Base-by-base conservation (phyloP, 2,329 filamentous ascomycete species). In the Colletotrichum liaoningense region DNA sequence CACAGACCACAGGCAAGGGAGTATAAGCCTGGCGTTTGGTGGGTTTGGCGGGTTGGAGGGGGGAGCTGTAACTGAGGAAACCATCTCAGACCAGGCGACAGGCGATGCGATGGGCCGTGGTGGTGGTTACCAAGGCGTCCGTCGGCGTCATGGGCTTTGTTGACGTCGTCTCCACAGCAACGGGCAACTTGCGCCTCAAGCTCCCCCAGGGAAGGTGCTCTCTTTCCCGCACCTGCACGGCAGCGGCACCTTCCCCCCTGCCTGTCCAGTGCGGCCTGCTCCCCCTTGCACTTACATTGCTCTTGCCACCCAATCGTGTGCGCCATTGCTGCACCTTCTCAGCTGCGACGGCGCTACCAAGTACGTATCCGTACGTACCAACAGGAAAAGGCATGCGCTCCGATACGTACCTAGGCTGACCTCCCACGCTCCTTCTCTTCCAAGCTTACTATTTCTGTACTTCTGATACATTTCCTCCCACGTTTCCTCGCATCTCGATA, bases 131-230 rank as follows among this genome's bases (percentile, higher is more conserved):
- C 71, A 70, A 73, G 75, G 75, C 77, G 33, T 35, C 33, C 33
- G 33, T 12, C 33, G 33, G 33, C 33, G 76, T 76, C 77, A 76
- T 77, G 56, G 76, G 69, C 75, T 67, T 75, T 82, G 80, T 81
- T 81, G 78, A 80, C 77, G 56, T 69, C 62, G 80, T 82, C 77
- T 75, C 80, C 80, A 81, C 73, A 72, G 80, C 81, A 82, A 83
- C 81, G 68, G 24, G n/a, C 12, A 5, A 56, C 22, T 16, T 28
- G 54, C 5, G 24, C 46, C 33, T 19, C 33, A 19, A 28, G 26
- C 55, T 57, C 26, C 38, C 35, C 38, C 16, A 42, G 38, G 38
- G 38, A 5, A 42, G 38, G 38, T 19, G 0, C 38, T 42, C 38
- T 42, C 38, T 42, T 7, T 24, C 22, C 28, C 30, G 62, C 46